Conservation (phyloP, 768 basidiomycete genomes). For the Trametes sanguinea region DNA sequence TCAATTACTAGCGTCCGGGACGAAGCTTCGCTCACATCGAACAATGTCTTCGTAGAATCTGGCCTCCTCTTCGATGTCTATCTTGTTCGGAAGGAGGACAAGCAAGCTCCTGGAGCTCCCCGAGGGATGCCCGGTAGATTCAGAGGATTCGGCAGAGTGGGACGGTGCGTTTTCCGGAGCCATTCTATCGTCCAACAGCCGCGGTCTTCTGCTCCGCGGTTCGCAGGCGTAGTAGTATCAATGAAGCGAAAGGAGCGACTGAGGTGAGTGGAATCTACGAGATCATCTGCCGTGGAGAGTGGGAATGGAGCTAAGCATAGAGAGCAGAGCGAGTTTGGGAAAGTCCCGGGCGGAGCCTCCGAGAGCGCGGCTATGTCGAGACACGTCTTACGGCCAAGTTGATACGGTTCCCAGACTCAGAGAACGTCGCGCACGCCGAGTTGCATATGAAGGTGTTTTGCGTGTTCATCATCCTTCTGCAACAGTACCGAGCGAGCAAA, state of each 20-base stretch:
- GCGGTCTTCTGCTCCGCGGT: not conserved
- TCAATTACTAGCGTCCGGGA: not conserved
- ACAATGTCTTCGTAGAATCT: conserved; percentile 66
- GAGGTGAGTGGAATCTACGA: conserved; percentile 4
- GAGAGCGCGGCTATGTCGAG: not conserved
- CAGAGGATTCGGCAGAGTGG: conserved; percentile 17
- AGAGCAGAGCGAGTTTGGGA: conserved; percentile 1
- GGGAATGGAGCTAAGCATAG: conserved; percentile 5
- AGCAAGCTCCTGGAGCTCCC: conserved; percentile 48
- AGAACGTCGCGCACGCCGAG: too few relatives aligned
- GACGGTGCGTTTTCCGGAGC: not conserved
- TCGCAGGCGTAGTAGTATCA: not conserved
- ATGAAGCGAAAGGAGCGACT: conserved; percentile 11
- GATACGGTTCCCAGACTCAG: too few relatives aligned
- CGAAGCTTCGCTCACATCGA: conserved; percentile 40
- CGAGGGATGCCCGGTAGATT: conserved; percentile 31
- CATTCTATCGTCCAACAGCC: not conserved
- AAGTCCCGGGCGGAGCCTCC: not conserved
- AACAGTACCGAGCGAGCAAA: too few relatives aligned
- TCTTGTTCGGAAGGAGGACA: conserved; percentile 55
- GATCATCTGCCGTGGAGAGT: conserved; percentile 12
- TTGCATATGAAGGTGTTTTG: too few relatives aligned
- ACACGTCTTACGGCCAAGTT: too few relatives aligned
- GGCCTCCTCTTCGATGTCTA: conserved; percentile 71
- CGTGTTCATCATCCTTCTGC: too few relatives aligned